These are phyloP conservation scores for Cochlearia excelsa DNA, from an alignment of 345 rosid species.

Conservation along the genomic window DNA sequence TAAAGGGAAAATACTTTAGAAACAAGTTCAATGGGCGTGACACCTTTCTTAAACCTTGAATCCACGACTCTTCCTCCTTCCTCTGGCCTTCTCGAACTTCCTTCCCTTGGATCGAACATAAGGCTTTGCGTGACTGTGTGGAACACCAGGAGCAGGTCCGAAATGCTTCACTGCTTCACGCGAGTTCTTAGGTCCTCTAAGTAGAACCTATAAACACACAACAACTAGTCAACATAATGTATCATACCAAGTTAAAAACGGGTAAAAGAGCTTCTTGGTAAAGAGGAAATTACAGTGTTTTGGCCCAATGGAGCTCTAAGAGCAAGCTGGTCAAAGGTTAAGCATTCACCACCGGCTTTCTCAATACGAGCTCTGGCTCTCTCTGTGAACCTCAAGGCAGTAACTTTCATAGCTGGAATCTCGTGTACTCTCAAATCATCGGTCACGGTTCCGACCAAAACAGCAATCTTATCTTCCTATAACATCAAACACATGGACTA, in stretches of 20 bases:
- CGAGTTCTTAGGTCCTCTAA: conserved; percentile 92
- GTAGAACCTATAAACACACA: conserved; percentile 55
- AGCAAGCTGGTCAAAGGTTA: conserved; percentile 94
- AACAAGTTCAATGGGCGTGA: conserved; percentile 24
- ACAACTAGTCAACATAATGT: neutral
- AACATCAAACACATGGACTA: neutral
- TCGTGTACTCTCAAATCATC: conserved; percentile 87
- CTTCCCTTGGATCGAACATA: conserved; percentile 86
- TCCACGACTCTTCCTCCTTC: conserved; percentile 80
- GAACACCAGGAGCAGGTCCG: conserved; percentile 98
- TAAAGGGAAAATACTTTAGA: conserved; percentile 25
- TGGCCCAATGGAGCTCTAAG: conserved; percentile 93
- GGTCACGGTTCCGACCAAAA: conserved; percentile 81
- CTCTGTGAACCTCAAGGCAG: conserved; percentile 89
- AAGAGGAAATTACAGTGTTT: conserved; percentile 66
- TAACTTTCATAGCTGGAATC: conserved; percentile 74
- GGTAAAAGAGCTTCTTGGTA: neutral
- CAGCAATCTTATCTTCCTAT: conserved; percentile 80
- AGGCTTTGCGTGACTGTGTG: conserved; percentile 86
- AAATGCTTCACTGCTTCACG: conserved; percentile 98
- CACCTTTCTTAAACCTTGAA: conserved; percentile 54
- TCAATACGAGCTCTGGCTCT: conserved; percentile 90
- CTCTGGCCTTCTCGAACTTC: conserved; percentile 90
- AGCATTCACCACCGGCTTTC: conserved; percentile 97
- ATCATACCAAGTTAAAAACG: neutral